Base-by-base conservation (phyloP, 352 stramenopile genomes). In the Saprolegnia parasitica region DNA sequence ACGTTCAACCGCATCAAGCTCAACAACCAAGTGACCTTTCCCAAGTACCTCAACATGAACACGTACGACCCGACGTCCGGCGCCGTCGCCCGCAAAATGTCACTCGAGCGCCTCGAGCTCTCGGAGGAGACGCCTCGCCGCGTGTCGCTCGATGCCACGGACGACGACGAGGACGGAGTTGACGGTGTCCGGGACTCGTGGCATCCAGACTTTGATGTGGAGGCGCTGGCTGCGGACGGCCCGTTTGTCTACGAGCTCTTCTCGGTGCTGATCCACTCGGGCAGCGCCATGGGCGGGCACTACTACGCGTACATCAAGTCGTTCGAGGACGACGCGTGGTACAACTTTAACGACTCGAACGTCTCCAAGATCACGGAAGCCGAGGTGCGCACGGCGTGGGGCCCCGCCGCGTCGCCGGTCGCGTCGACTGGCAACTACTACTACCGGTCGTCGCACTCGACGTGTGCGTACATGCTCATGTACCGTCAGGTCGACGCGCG, bases 271-370 rank as follows among this genome's bases (percentile, higher is more conserved):
- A 94, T 98, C 50, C 92, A 98, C 76, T 93, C 81, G 40, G 93
- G 93, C n/a, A 96, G 91, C 58, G 90, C 93, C 1, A 73, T 96
- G 23, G 88, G 88, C 24, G 93, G 93, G 13, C 93, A 98, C 75
- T 98, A 98, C 76, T 98, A 96, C 72, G 91, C 92, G 26, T 98
- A 96, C 78, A 98, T 98, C 71, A 93, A 92, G 68, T 90, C 83
- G 63, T 77, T 94, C 24, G 87, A 93, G 56, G 83, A 71, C 10
- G 85, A 76, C 42, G 86, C 87, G 58, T 96, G 88, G 88, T 93
- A 88, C 73, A 90, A 96, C 62, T 96, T 96, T 52, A 96, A 96
- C 56, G 88, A 96, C 65, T 90, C 83, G 18, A 89, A 74, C 24
- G 86, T 93, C 39, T 87, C 72, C n/a, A 80, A 88, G 47, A 86